A percentile compares a stretch with the other conserved stretches of the same genome.
phyloP scores from a whole-genome alignment of 768 basidiomycete genomes.

The Coprinopsis sp. region DNA sequence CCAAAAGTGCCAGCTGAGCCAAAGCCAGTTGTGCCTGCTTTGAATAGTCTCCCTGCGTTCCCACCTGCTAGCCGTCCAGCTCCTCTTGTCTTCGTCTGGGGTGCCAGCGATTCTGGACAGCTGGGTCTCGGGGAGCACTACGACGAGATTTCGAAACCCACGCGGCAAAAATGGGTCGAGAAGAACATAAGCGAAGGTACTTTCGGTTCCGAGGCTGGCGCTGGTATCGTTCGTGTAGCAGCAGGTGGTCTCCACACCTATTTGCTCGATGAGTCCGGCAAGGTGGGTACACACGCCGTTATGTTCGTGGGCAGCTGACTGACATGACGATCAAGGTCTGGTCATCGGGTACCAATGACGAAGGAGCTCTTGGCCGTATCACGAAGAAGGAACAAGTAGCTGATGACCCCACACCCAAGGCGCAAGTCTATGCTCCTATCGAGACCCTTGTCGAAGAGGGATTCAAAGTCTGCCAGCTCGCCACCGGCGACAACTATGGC shows the following conservation, averaged over 20 bases:
- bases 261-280: slow-evolving; percentile 5
- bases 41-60: not conserved
- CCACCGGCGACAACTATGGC: slow-evolving; percentile 3
- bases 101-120: slow-evolving; percentile 1
- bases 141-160: not conserved
- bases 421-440: not conserved
- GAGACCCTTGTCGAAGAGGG: slow-evolving; percentile 4
- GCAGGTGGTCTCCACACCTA: slow-evolving; percentile 4
- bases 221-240: slow-evolving; percentile 1
- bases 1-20: not conserved
- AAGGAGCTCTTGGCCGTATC: slow-evolving; percentile 1
- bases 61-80: slow-evolving; percentile 4
- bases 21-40: not conserved
- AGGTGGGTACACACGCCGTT: not conserved
- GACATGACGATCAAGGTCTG: not conserved
- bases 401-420: not conserved
- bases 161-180: slow-evolving; percentile 2
- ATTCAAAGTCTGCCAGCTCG: not conserved
- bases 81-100: slow-evolving; percentile 1
- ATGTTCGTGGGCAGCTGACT: not conserved
- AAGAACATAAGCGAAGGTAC: not conserved
- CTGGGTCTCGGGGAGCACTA: slow-evolving; percentile 2
- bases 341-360: slow-evolving; percentile 6
- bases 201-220: not conserved
- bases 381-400: not conserved